Percentiles rank a stretch among this genome's conserved stretches.
Conservation (phyloP, 148 eudicot genomes). For the Hydrangea macrophylla region DNA sequence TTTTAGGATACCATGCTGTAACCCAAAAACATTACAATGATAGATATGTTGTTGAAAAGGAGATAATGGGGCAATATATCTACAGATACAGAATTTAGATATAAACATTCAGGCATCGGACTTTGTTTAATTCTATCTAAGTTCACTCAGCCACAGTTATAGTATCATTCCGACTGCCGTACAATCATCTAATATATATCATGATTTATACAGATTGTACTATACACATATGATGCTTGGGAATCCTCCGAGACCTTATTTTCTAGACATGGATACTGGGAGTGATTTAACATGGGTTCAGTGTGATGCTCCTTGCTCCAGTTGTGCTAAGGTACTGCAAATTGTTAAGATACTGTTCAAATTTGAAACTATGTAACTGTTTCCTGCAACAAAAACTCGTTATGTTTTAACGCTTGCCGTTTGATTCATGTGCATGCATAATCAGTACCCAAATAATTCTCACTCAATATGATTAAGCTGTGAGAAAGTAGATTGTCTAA, state of each 20-base stretch:
- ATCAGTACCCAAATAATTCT: background rate
- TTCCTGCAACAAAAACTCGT: background rate
- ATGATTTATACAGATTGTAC: constrained; percentile 38
- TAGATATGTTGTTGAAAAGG: too few species aligned
- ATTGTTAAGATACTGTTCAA: background rate
- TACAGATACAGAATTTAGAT: background rate
- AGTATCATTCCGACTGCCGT: background rate
- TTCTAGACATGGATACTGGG: constrained; percentile 62
- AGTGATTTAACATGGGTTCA: constrained; percentile 74
- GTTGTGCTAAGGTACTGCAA: constrained; percentile 50
- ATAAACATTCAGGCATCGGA: too few species aligned
- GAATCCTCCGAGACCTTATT: constrained; percentile 56
- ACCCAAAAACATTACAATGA: background rate
- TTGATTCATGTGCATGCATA: background rate
- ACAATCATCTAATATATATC: background rate
- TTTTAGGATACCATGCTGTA: too few species aligned
- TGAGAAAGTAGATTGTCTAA: background rate
- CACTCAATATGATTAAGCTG: background rate
- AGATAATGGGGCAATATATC: too few species aligned
- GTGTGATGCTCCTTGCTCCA: constrained; percentile 70
- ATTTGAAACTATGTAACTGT: background rate
- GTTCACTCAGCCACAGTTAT: background rate
- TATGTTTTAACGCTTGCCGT: background rate
- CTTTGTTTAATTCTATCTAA: background rate
- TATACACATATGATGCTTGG: constrained; percentile 45